Conservation (phyloP, 2,329 filamentous ascomycete species). For the Nothophoma quercina region DNA sequence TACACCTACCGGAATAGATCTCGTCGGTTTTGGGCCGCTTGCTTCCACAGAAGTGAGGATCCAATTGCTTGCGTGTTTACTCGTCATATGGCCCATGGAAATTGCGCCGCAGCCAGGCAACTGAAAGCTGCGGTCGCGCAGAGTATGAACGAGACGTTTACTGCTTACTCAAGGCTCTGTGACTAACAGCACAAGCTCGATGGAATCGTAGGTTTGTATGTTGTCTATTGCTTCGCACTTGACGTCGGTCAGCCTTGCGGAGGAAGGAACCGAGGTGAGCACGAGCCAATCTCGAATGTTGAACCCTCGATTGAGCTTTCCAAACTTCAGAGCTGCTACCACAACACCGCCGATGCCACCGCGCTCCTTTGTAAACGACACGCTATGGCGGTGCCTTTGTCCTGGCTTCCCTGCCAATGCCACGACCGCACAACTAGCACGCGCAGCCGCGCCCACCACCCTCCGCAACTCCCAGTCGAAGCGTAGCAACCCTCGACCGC, state of each 20-base stretch:
- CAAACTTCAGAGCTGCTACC: neutral
- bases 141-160: too few relatives aligned
- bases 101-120: too few relatives aligned
- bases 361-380: constrained; percentile 43
- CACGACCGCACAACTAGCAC: neutral
- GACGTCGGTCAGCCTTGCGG: constrained; percentile 1
- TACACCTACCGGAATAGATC: too few relatives aligned
- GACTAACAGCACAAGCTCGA: too few relatives aligned
- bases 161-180: too few relatives aligned
- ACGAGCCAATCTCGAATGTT: constrained; percentile 7
- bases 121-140: too few relatives aligned
- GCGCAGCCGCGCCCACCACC: neutral
- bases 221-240: too few relatives aligned
- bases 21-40: too few relatives aligned
- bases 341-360: constrained; percentile 37
- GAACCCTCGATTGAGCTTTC: neutral
- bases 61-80: too few relatives aligned
- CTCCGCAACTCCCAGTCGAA: constrained; percentile 4
- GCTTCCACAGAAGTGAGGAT: too few relatives aligned
- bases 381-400: constrained; percentile 47
- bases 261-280: neutral
- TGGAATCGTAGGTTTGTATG: neutral
- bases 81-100: too few relatives aligned
- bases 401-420: constrained; percentile 31
- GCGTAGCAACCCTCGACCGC: neutral